Percentiles rank a stretch among this genome's conserved stretches.
phyloP scores from a whole-genome alignment of 1,284 basidiomycete genomes.

The Apiotrichum gamsii region DNA sequence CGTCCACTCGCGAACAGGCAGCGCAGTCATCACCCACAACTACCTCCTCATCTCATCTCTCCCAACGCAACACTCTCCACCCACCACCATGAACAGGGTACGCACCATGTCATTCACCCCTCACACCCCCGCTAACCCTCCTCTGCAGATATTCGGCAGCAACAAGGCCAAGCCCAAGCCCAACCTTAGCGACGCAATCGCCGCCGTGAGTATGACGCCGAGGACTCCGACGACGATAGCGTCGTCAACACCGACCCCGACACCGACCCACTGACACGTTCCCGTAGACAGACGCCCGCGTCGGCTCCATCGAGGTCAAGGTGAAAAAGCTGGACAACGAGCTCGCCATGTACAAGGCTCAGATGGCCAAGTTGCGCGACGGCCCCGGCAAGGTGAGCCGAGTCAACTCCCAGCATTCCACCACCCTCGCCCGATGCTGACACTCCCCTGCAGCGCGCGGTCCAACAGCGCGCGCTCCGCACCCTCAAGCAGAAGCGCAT shows the following conservation, averaged over 20 bases:
- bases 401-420: no score
- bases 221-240: conserved; percentile 3
- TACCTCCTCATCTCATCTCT: no score
- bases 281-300: conserved; percentile 73
- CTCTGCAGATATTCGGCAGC: conserved; percentile 62
- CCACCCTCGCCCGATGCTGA: background rate
- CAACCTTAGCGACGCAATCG: conserved; percentile 81
- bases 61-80: background rate
- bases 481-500: conserved; percentile 93
- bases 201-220: conserved; percentile 56
- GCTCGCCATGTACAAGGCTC: conserved; percentile 84
- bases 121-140: background rate
- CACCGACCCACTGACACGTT: background rate
- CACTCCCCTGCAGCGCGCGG: conserved; percentile 62
- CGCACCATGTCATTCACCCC: background rate
- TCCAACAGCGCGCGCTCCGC: conserved; percentile 89
- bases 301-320: conserved; percentile 92
- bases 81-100: conserved; percentile 36
- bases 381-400: conserved; percentile 92
- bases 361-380: conserved; percentile 88
- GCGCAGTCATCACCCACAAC: no score
- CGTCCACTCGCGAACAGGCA: no score
- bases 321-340: conserved; percentile 94
- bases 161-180: conserved; percentile 68
- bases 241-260: background rate